Conservation (phyloP, 305 asterid species). For the Fraxinus xanthoxyloides region DNA sequence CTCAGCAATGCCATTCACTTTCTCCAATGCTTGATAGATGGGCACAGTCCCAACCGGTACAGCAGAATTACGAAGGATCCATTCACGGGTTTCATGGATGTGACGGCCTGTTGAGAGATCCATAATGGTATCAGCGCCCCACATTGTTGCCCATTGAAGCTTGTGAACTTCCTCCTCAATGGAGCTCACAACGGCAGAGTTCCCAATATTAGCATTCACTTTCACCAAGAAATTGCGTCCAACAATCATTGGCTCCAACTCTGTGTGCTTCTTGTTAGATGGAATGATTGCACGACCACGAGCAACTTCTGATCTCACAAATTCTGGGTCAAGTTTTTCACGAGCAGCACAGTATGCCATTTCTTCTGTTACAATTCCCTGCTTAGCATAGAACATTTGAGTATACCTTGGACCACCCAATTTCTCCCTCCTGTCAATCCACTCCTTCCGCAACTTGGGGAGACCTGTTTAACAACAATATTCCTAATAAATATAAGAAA, state of each 20-base stretch:
- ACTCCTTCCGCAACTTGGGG: conserved; percentile 80
- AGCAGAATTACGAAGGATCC: conserved; percentile 95
- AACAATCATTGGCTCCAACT: conserved; percentile 91
- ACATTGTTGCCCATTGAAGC: conserved; percentile 98
- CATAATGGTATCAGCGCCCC: conserved; percentile 99
- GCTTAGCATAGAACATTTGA: conserved; percentile 93
- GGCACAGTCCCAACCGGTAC: conserved; percentile 97
- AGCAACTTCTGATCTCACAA: conserved; percentile 88
- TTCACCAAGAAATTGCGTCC: conserved; percentile 96
- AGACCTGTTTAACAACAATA: conserved; percentile 51
- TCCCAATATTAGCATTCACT: conserved; percentile 92
- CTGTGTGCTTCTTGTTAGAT: conserved; percentile 86
- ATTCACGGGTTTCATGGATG: conserved; percentile 96
- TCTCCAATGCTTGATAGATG: conserved; percentile 91
- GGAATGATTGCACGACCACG: conserved; percentile 99
- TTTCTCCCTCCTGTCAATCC: conserved; percentile 84
- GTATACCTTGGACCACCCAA: conserved; percentile 75
- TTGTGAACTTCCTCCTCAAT: conserved; percentile 97
- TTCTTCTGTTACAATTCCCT: conserved; percentile 86
- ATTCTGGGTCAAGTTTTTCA: conserved; percentile 84
- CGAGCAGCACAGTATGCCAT: conserved; percentile 96
- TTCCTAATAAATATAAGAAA: conserved; percentile 10
- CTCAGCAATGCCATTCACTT: conserved; percentile 92
- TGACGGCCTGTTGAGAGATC: conserved; percentile 96
- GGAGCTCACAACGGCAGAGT: conserved; percentile 92